A percentile compares a stretch with the other conserved stretches of the same genome.
These are phyloP conservation scores for Dovyalis caffra DNA, from an alignment of 345 rosid species.

Conservation along the genomic window DNA sequence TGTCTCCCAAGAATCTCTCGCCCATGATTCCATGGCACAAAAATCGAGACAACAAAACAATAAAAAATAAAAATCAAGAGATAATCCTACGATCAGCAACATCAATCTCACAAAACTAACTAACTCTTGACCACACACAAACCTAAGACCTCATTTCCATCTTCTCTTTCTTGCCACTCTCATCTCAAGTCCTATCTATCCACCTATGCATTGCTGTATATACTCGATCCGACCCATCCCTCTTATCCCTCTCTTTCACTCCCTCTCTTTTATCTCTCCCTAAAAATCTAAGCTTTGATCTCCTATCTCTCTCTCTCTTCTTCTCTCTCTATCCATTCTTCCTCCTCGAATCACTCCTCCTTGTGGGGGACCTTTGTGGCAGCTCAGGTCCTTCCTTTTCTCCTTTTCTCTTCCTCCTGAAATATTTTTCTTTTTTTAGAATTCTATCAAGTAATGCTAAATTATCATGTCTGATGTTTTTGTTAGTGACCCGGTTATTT, in stretches of 20 bases:
- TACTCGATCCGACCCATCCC: not conserved
- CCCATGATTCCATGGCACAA: no score
- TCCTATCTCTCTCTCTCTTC: not conserved
- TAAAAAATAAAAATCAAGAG: not conserved
- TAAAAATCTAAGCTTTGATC: not conserved
- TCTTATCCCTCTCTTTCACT: not conserved
- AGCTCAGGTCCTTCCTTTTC: conserved; percentile 12
- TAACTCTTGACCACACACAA: not conserved
- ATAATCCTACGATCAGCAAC: not conserved
- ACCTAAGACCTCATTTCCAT: not conserved
- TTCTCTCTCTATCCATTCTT: conserved; percentile 13
- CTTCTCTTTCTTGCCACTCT: not conserved
- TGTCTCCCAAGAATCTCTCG: not conserved
- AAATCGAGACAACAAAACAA: not conserved
- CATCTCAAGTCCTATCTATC: not conserved
- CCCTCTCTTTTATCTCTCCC: not conserved
- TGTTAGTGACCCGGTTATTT: not conserved
- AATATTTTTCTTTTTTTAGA: not conserved
- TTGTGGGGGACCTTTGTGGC: conserved; percentile 15
- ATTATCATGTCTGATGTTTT: not conserved
- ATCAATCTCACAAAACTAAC: not conserved
- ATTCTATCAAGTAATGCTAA: not conserved
- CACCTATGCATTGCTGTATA: no score
- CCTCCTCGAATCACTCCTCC: conserved; percentile 30
- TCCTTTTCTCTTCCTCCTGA: not conserved